A percentile compares a stretch with the other conserved stretches of the same genome.
Conservation (phyloP, 2,329 filamentous ascomycete species). For the Cladophialophora yegresii region DNA sequence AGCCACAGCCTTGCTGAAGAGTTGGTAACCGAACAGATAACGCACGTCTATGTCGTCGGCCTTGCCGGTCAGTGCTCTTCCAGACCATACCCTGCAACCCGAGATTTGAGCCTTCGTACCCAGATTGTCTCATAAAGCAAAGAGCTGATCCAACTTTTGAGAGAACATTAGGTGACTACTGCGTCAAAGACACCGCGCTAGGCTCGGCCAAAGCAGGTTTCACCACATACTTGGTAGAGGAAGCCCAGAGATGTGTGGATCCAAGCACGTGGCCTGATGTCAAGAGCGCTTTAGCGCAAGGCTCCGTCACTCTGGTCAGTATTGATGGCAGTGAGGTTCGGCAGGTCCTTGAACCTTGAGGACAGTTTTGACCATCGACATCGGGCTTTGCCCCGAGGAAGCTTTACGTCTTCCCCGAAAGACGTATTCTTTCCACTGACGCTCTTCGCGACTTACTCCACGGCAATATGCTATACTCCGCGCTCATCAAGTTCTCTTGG, state of each 20-base stretch:
- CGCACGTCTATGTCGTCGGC: constrained; percentile 82
- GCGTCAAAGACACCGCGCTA: constrained; percentile 77
- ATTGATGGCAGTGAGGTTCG: constrained; percentile 26
- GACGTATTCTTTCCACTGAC: background rate
- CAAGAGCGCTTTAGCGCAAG: constrained; percentile 22
- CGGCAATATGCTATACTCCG: background rate
- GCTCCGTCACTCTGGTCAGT: constrained; percentile 29
- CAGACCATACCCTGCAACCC: background rate
- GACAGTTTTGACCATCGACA: background rate
- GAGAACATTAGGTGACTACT: constrained; percentile 65
- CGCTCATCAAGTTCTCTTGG: background rate
- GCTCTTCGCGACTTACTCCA: background rate
- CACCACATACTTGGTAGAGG: constrained; percentile 71
- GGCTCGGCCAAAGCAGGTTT: constrained; percentile 78
- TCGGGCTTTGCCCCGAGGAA: background rate
- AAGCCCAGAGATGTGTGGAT: constrained; percentile 75
- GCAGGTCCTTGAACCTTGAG: constrained; percentile 21
- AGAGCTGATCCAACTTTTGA: background rate
- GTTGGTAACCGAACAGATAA: constrained; percentile 62
- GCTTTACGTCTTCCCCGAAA: background rate
- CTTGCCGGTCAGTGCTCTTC: constrained; percentile 60
- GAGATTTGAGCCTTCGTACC: background rate
- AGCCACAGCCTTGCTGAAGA: constrained; percentile 62
- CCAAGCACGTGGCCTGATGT: constrained; percentile 59
- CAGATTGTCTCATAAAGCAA: background rate